Base-by-base conservation (phyloP, 768 basidiomycete genomes). In the Tricholoma furcatifolium region DNA sequence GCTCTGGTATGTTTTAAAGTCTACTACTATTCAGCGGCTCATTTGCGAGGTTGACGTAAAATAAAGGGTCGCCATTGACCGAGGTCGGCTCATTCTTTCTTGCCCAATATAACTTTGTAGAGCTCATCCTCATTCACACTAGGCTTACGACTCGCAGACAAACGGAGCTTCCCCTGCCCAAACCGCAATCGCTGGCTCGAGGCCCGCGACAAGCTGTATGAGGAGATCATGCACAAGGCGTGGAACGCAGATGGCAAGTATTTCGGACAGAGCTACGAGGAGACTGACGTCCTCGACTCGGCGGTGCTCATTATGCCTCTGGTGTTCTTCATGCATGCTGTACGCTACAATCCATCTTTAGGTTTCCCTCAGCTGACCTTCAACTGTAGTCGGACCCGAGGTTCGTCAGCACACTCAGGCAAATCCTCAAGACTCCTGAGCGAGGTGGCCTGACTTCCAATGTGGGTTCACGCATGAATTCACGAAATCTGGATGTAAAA, bases 261-360 rank as follows among this genome's bases (percentile, higher is more conserved):
- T 67, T 95, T 93, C 62, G 87, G 84, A 18, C 95, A 99, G 71
- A 87, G 87, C 63, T 99, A 94, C 68, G 96, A 98, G 61, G 89
- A 92, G 56, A 83, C 76, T 0, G 76, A 87, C 40, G 77, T 89
- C 9, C 67, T 98, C 18, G 96, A 98, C 65, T 88, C 91, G 12
- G 85, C 93, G 12, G 84, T 97, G 45, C 74, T 94, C 41, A 93
- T 95, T 61, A 93, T 93, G 89, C 93, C 94, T 1, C 76, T 94
- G 34, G 89, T 93, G 30, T 97, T 96, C 76, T 96, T 97, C 74
- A 87, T 87, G 65, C 85, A 88, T 36, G 83, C 84, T 17, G 89
- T 88, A 27, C 27, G 27, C 27, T 27, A 4, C 27, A 27, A 27
- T 27, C 3, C 4, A 7, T 27, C 7, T 27, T 27, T 27, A 7